Evolutionary conservation across 179 eudicot species (phyloP).

Genomic region (Spinacia oleracea): DNA sequence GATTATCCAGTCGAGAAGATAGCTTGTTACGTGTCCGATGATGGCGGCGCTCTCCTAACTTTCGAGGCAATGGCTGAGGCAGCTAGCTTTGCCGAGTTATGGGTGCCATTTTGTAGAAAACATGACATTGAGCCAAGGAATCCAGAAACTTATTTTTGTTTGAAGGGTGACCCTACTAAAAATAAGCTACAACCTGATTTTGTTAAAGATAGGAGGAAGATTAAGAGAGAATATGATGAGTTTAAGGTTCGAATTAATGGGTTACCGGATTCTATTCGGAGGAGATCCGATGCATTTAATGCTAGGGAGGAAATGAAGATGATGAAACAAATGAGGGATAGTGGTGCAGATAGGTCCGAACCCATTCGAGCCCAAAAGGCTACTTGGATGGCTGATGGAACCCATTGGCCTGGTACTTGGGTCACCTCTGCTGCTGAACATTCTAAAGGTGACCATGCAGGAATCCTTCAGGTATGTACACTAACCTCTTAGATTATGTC

Average conservation of each 20-base stretch:
- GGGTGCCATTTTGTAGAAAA: slow-evolving; percentile 93
- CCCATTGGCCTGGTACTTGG: slow-evolving; percentile 99
- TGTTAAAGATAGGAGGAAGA: slow-evolving; percentile 80
- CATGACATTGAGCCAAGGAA: slow-evolving; percentile 90
- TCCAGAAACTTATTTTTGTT: slow-evolving; percentile 67
- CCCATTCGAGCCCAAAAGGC: slow-evolving; percentile 62
- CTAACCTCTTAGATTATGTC: not conserved
- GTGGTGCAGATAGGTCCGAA: slow-evolving; percentile 54
- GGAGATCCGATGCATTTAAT: slow-evolving; percentile 82
- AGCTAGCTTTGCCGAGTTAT: slow-evolving; percentile 74
- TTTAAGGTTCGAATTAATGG: slow-evolving; percentile 92
- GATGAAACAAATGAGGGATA: slow-evolving; percentile 60
- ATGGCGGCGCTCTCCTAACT: slow-evolving; percentile 80
- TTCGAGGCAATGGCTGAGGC: slow-evolving; percentile 99
- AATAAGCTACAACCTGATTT: slow-evolving; percentile 69
- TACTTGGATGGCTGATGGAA: slow-evolving; percentile 98
- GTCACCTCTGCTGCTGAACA: slow-evolving; percentile 49
- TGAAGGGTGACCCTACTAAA: slow-evolving; percentile 88
- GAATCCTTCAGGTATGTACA: slow-evolving; percentile 51
- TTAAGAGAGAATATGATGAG: slow-evolving; percentile 89
- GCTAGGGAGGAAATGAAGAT: slow-evolving; percentile 84
- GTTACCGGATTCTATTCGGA: slow-evolving; percentile 72
- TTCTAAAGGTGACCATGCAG: slow-evolving; percentile 80
- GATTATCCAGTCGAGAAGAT: slow-evolving; percentile 91
- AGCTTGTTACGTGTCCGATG: slow-evolving; percentile 83